phyloP scores from a whole-genome alignment of 2,329 filamentous ascomycete genomes.

The Neurospora crassa region DNA sequence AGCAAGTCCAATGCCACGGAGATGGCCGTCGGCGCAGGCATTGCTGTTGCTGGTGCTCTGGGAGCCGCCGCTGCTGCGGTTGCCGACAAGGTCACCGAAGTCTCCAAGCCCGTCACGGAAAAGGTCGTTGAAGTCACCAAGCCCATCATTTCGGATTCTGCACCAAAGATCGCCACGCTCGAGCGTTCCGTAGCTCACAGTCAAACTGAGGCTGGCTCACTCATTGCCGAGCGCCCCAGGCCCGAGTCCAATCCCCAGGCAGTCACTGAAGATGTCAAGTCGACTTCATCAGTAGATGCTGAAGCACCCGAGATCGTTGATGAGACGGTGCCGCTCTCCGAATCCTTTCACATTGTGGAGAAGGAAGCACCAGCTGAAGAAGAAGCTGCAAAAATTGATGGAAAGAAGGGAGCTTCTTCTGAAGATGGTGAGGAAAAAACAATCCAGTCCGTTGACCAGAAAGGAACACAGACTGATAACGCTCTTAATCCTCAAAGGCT shows the following conservation, averaged over 20 bases:
- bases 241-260: not conserved
- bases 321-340: slow-evolving; percentile 16
- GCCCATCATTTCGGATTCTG: not conserved
- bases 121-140: slow-evolving; percentile 7
- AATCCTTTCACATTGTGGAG: slow-evolving; percentile 19
- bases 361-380: slow-evolving; percentile 14
- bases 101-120: slow-evolving; percentile 4
- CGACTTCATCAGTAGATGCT: slow-evolving; percentile 7
- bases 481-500: slow-evolving; percentile 15
- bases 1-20: slow-evolving; percentile 9
- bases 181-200: not conserved
- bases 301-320: slow-evolving; percentile 15
- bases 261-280: slow-evolving; percentile 8
- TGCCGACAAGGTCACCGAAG: slow-evolving; percentile 7
- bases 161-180: not conserved
- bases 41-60: slow-evolving; percentile 11
- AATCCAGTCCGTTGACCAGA: slow-evolving; percentile 12
- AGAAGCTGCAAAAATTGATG: slow-evolving; percentile 13
- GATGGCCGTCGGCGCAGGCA: slow-evolving; percentile 13
- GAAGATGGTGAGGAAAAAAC: slow-evolving; percentile 18
- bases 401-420: slow-evolving; percentile 14
- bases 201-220: not conserved
- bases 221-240: not conserved
- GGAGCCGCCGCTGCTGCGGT: slow-evolving; percentile 13
- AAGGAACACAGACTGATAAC: slow-evolving; percentile 18